Conservation (phyloP, 768 basidiomycete species). For the Mycena galericulata region DNA sequence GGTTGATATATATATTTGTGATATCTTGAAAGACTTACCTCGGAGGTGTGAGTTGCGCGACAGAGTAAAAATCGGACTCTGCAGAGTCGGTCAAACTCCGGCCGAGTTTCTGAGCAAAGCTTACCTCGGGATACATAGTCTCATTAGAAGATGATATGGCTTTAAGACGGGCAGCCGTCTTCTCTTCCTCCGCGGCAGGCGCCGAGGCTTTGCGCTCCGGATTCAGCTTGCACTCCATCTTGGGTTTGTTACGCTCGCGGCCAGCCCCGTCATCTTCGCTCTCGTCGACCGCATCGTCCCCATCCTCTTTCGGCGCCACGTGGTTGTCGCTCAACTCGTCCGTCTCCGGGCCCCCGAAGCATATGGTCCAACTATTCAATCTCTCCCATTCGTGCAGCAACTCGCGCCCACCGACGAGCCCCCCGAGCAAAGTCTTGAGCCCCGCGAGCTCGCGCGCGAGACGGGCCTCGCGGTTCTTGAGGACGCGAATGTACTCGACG, state of each 20-base stretch:
- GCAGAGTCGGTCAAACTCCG: too few species aligned
- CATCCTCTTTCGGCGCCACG: slow-evolving; percentile 62
- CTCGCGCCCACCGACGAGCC: slow-evolving; percentile 80
- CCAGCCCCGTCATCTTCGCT: slow-evolving; percentile 61
- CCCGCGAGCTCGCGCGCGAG: slow-evolving; percentile 83
- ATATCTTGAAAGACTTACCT: too few species aligned
- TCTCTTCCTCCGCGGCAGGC: slow-evolving; percentile 59
- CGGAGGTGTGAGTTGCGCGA: too few species aligned
- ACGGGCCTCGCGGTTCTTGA: slow-evolving; percentile 82
- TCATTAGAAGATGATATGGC: too few species aligned
- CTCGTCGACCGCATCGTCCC: slow-evolving; percentile 70
- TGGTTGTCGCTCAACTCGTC: slow-evolving; percentile 75
- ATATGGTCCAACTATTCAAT: slow-evolving; percentile 77
- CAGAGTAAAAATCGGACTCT: too few species aligned
- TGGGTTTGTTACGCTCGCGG: slow-evolving; percentile 73
- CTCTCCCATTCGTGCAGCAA: slow-evolving; percentile 81
- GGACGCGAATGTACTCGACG: slow-evolving; percentile 90
- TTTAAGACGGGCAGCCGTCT: too few species aligned
- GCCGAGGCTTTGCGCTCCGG: slow-evolving; percentile 52
- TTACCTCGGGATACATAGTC: too few species aligned
- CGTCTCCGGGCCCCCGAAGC: slow-evolving; percentile 81
- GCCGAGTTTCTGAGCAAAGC: too few species aligned
- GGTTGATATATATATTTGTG: too few species aligned
- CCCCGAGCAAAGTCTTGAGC: slow-evolving; percentile 72
- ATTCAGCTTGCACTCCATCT: slow-evolving; percentile 61